Base-by-base conservation (phyloP, 306 rosid genomes). In the Abrus precatorius region DNA sequence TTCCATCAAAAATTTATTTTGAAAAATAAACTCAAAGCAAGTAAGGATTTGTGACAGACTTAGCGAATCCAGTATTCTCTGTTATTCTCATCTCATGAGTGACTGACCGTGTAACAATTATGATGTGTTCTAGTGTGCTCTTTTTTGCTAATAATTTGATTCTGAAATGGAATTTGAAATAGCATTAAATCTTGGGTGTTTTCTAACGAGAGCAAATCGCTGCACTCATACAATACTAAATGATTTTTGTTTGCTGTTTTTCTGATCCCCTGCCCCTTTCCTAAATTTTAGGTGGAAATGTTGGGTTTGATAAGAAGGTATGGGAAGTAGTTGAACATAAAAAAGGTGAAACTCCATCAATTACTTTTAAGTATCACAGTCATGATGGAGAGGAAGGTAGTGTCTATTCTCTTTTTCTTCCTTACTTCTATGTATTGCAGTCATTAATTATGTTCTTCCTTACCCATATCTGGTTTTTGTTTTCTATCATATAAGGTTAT, bases 351-450 rank as follows among this genome's bases (percentile, higher is more conserved):
- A 88, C 85, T 29, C 91, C 97, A 4, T 91, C 87, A 10, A 87
- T 95, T 77, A 89, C 94, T 83, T 93, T 95, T 4, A 93, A 92
- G 86, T 91, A 89, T 79, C 89, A 85, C 52, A 90, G 97, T 81
- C 84, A 49, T 32, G 97, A 93, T 67, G 97, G 98, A 50, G 98
- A 95, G 76, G 99, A 95, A 90, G 99, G 98, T 94, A 88, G 6
- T 63, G 47, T 40, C 11, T 38, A 60, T 65, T 66, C 80, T 33
- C 74, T 55, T 13, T 71, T 59, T 52, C 61, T 9, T 38, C 34
- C 52, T 65, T 38, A 5, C 27, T 64, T 60, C 65, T 48, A 45
- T 20, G 53, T 27, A 11, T 74, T 12, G 53, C 33, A 8, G 4
- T 59, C 57, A 66, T 7, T 59, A 59, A 66, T 7, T 59, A 59